Evolutionary conservation across 495 filamentous ascomycete species (phyloP).

Genomic region (Neurospora cerealis): DNA sequence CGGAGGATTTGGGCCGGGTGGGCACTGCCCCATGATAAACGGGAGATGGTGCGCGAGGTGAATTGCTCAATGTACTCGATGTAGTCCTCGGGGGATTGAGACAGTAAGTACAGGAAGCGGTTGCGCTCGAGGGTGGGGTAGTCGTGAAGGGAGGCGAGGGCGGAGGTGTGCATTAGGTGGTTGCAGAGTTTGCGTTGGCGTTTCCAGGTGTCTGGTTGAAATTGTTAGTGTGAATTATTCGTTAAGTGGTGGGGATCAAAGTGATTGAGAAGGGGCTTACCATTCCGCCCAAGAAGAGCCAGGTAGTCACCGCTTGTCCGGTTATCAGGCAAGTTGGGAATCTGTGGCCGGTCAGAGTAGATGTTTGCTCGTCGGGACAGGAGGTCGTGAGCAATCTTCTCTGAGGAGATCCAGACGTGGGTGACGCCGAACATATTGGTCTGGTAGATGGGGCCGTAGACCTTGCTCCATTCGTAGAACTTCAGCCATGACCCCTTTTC

Average conservation of each 20-base stretch:
- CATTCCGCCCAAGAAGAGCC: constrained; percentile 42
- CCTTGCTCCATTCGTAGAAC: constrained; percentile 51
- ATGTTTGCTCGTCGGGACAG: constrained; percentile 48
- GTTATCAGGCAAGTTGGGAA: constrained; percentile 44
- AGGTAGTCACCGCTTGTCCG: constrained; percentile 47
- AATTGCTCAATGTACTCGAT: constrained; percentile 48
- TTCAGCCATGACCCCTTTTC: constrained; percentile 41
- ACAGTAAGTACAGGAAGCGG: constrained; percentile 40
- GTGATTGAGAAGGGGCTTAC: constrained; percentile 13
- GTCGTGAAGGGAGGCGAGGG: constrained; percentile 32
- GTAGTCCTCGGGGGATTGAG: constrained; percentile 34
- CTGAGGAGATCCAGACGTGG: constrained; percentile 51
- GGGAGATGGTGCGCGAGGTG: constrained; percentile 47
- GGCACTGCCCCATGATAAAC: constrained; percentile 47
- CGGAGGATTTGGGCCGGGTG: constrained; percentile 38
- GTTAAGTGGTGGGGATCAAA: too few relatives aligned
- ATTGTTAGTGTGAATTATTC: background rate
- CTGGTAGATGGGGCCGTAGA: constrained; percentile 55
- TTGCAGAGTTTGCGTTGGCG: constrained; percentile 50
- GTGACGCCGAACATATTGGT: constrained; percentile 45
- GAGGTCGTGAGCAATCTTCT: constrained; percentile 47
- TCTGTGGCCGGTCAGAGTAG: constrained; percentile 52
- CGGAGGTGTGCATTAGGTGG: constrained; percentile 41
- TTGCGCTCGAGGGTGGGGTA: constrained; percentile 47
- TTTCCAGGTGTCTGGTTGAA: constrained; percentile 40